These are phyloP conservation scores for Planoprotostelium fungivorum DNA, from an alignment of 78 protist species.

Conservation along the genomic window DNA sequence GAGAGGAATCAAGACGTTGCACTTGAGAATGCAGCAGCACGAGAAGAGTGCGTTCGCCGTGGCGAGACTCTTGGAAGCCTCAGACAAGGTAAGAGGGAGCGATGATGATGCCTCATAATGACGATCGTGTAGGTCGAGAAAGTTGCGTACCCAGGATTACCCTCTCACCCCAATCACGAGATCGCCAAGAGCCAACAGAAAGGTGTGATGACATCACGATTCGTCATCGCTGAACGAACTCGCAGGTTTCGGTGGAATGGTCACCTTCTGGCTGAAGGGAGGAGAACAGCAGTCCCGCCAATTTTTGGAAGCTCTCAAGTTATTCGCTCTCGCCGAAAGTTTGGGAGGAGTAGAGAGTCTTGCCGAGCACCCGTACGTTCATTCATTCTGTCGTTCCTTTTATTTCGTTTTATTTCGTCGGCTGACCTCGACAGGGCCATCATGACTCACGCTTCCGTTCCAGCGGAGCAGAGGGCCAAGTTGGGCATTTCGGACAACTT, in stretches of 20 bases:
- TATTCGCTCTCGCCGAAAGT: slow-evolving; percentile 68
- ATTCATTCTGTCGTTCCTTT: too few relatives aligned
- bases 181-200: slow-evolving; percentile 68
- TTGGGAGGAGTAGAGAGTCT: slow-evolving; percentile 78
- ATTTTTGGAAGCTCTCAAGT: slow-evolving; percentile 56
- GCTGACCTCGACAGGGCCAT: too few relatives aligned
- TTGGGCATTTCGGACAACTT: slow-evolving; percentile 64
- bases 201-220: slow-evolving; percentile 1
- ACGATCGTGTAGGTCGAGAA: too few relatives aligned
- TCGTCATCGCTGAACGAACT: not conserved
- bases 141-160: slow-evolving; percentile 83
- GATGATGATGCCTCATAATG: not conserved
- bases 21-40: slow-evolving; percentile 74
- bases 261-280: slow-evolving; percentile 67
- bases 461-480: slow-evolving; percentile 59
- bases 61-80: slow-evolving; percentile 45
- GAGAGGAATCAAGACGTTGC: slow-evolving; percentile 82
- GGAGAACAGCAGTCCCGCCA: slow-evolving; percentile 33
- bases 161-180: slow-evolving; percentile 78
- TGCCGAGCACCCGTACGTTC: slow-evolving; percentile 11
- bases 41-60: slow-evolving; percentile 71
- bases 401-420: too few relatives aligned
- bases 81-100: slow-evolving; percentile 1
- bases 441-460: slow-evolving; percentile 86
- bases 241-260: slow-evolving; percentile 48